phyloP scores from a whole-genome alignment of 306 rosid genomes.

The Rosa chinensis region DNA sequence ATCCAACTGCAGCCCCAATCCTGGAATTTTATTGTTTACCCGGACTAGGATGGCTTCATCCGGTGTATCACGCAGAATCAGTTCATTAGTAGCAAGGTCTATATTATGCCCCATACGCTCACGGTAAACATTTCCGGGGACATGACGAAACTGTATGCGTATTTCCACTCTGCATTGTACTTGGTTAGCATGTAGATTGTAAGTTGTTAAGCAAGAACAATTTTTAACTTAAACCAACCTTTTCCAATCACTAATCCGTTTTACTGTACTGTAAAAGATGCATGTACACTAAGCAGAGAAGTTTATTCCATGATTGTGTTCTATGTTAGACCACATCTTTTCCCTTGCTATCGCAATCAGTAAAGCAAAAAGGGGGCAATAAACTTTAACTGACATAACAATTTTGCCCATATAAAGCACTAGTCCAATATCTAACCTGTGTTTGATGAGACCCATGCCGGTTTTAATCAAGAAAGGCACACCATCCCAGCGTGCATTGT shows the following conservation, averaged over 20 bases:
- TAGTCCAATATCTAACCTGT: constrained; percentile 53
- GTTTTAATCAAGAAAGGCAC: constrained; percentile 88
- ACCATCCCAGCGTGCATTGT: constrained; percentile 98
- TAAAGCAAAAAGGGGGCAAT: neutral
- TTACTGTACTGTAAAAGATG: constrained; percentile 2
- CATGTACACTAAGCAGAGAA: neutral
- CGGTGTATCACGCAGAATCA: constrained; percentile 80
- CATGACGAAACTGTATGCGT: constrained; percentile 73
- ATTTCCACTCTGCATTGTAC: constrained; percentile 82
- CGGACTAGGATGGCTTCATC: constrained; percentile 85
- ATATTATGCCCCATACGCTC: constrained; percentile 59
- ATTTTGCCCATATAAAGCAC: neutral
- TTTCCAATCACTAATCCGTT: neutral
- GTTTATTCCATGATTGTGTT: neutral
- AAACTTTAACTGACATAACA: neutral
- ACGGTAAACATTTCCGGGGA: constrained; percentile 76
- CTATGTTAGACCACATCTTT: neutral
- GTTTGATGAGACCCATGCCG: constrained; percentile 87
- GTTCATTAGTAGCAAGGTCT: constrained; percentile 75
- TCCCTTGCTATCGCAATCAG: neutral
- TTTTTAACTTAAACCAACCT: constrained; percentile 1
- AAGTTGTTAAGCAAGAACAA: neutral
- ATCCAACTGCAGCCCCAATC: constrained; percentile 82
- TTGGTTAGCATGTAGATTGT: constrained; percentile 15
- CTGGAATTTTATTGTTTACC: constrained; percentile 94